A percentile compares a stretch with the other conserved stretches of the same genome.
These are phyloP conservation scores for Thelephora aurantiotincta DNA, from an alignment of 768 basidiomycete species.

Conservation along the genomic window DNA sequence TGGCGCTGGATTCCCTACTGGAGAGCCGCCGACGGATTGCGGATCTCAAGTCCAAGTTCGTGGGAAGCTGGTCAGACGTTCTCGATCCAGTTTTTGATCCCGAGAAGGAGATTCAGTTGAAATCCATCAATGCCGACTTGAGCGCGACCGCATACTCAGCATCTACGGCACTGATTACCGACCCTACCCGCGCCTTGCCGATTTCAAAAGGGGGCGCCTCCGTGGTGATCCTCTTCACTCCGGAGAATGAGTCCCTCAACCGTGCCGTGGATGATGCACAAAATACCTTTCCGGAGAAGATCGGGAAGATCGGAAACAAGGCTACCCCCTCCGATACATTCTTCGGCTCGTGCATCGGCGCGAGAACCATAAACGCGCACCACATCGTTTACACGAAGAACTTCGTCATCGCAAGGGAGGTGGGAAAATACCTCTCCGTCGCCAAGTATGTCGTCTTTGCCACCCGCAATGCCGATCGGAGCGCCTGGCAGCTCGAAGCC, in stretches of 20 bases:
- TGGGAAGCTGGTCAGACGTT: conserved; percentile 30
- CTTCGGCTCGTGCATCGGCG: conserved; percentile 26
- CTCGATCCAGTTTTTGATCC: conserved; percentile 12
- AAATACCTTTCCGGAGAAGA: conserved; percentile 24
- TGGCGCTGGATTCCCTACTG: conserved; percentile 25
- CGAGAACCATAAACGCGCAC: conserved; percentile 16
- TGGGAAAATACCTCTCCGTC: conserved; percentile 6
- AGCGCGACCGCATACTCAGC: conserved; percentile 32
- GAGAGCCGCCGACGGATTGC: conserved; percentile 31
- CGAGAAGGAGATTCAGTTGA: conserved; percentile 20
- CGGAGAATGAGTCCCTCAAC: conserved; percentile 42
- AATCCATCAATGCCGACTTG: conserved; percentile 25
- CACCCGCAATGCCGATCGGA: conserved; percentile 38
- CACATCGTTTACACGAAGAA: conserved; percentile 33
- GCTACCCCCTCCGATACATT: conserved; percentile 41
- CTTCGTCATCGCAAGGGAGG: conserved; percentile 4
- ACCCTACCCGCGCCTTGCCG: conserved; percentile 23
- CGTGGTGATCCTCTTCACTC: conserved; percentile 33
- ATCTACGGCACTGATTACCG: conserved; percentile 33
- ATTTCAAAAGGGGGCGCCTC: conserved; percentile 15
- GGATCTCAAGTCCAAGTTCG: conserved; percentile 36
- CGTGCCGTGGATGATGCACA: conserved; percentile 46
- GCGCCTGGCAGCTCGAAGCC: conserved; percentile 35
- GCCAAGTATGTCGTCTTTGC: conserved; percentile 32
- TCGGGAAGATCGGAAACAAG: conserved; percentile 37